Base-by-base conservation (phyloP, 805 yeast genomes). In the Saccharomycopsis sp. region DNA sequence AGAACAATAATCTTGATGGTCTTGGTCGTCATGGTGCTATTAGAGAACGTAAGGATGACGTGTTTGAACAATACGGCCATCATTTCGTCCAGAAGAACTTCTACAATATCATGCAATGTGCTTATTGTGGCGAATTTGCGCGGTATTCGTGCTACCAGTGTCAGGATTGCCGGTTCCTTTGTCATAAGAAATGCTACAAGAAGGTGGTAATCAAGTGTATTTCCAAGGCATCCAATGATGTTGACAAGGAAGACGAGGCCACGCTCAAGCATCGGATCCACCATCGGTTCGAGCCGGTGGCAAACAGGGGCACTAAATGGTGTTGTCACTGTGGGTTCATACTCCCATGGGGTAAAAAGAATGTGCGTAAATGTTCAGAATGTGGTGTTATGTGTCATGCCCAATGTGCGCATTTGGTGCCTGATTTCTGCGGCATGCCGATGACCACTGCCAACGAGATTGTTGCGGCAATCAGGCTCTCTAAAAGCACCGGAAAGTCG, bases 321-420 rank as follows among this genome's bases (percentile, higher is more conserved):
- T 94, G 99, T 74, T 94, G 98, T 66, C 99, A 94, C 70, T 94
- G 99, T 79, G 99, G 99, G 62, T 90, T 90, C 69, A 85, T 94
- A 56, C 78, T 94, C 62, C 98, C 99, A 17, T 86, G 97, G 87
- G 97, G 98, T 56, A 83, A 86, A 67, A 91, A 90, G 71, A 91
- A 89, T 66, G 96, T 92, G 9, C 80, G 97, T 55, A 94, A 90
- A 70, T 93, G 99, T 78, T 76, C 87, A 2, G 94, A 88, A 64
- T 94, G 99, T 83, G 96, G 96, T 34, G 83, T 91, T 20, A 89
- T 93, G 86, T 93, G 97, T 67, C 99, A 94, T 69, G 81, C 94
- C 2, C 84, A 84, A 52, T 94, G 99, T 75, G 86, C 93, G 12
- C 97, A 91, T 68, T 77, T 92, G 66, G 98, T 94, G 22, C 99